phyloP scores from a whole-genome alignment of 257 asterid species.

The Jacaranda mimosifolia region DNA sequence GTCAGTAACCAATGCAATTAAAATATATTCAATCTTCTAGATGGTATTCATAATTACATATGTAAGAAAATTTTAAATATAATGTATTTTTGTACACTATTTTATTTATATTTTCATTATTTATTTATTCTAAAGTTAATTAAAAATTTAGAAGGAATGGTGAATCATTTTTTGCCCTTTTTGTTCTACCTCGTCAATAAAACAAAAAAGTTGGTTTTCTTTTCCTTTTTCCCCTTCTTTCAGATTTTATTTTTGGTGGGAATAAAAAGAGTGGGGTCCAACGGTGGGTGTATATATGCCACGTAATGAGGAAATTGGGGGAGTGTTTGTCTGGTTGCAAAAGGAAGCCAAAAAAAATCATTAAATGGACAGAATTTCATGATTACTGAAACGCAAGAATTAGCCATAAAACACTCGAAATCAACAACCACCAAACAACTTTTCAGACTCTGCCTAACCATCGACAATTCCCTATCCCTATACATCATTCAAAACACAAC shows the following conservation, averaged over 20 bases:
- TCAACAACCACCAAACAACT: constrained; percentile 37
- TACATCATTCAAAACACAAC: constrained; percentile 2
- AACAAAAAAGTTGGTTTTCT: no score
- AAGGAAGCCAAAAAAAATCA: constrained; percentile 20
- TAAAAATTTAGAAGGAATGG: no score
- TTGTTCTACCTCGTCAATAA: no score
- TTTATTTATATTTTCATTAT: no score
- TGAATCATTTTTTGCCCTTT: no score
- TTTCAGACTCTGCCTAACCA: constrained; percentile 24
- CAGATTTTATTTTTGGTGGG: constrained; percentile 18
- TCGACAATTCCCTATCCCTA: constrained; percentile 22
- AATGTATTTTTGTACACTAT: no score
- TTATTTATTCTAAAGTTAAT: no score
- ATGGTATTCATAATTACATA: no score
- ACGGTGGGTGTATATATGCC: constrained; percentile 18
- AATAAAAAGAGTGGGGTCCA: constrained; percentile 13
- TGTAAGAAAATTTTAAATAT: no score
- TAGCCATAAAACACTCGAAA: constrained; percentile 41
- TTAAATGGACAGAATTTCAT: constrained; percentile 45
- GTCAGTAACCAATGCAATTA: no score
- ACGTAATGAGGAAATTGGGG: constrained; percentile 33
- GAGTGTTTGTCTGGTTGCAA: constrained; percentile 10
- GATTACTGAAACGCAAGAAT: constrained; percentile 42
- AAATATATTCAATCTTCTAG: no score
- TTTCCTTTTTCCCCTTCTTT: no score